Base-by-base conservation (phyloP, 1,284 basidiomycete genomes). In the Rhodofomes roseus region DNA sequence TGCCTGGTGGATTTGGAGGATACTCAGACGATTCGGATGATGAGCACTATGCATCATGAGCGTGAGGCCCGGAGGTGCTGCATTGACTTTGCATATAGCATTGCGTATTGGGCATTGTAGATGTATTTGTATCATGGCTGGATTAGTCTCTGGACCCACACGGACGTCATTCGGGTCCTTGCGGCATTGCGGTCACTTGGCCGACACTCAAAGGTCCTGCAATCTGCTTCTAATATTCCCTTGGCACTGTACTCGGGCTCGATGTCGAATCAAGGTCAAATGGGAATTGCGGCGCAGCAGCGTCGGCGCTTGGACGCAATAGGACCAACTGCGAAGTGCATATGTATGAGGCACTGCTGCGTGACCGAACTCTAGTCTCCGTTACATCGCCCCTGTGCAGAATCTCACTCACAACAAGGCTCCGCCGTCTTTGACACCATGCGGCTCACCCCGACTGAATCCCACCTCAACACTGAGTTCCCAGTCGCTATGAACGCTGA, bases 1-100 rank as follows among this genome's bases (percentile, higher is more conserved):
- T 70, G 64, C 69, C 68, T 4, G 71, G 68, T 36, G 18, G 61
- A 64, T 7, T 70, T 65, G 36, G 60, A 57, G 4, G 43, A 48
- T 22, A 58, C 16, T 62, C 60, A 9, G 65, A 66, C 43, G 56
- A 58, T 27, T 44, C 53, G 31, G 40, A 48, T 12, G 46, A 48
- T 9, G 20, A 4, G 12, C 12, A 48, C 23, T 29, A 29, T 46
- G 43, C 5, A 25, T 25, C 46, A 29, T 48, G 23, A 48, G 14
- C 22, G 20, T 23, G 43, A n/a, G n/a, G n/a, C n/a, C n/a, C n/a
- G 14, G 12, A 16, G 14, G 27, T 27, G 46, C 16, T 12, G 25
- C 43, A 44, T 8, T 14, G 9, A 25, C 8, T 16, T 39, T 18
- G 37, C 16, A 44, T 34, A 5, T 11, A 34, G 31, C 20, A 25